Evolutionary conservation across 2,329 filamentous ascomycete genomes (phyloP).

Genomic region (Pseudogymnoascus sp.): DNA sequence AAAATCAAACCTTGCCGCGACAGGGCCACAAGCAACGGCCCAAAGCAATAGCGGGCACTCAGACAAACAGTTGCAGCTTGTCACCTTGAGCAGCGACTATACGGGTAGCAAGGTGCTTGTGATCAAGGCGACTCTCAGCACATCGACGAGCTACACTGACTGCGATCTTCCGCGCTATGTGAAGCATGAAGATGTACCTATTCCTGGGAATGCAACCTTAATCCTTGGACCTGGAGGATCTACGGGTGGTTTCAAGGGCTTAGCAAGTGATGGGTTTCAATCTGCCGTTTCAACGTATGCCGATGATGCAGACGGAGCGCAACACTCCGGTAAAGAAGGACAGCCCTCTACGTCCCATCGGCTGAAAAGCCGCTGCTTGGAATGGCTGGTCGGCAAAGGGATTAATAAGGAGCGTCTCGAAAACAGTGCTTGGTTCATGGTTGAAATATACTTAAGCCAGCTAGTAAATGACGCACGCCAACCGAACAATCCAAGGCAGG

Average conservation of each 20-base stretch:
- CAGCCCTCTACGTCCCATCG: neutral
- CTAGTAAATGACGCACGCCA: neutral
- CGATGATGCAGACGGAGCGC: neutral
- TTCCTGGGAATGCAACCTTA: constrained; percentile 14
- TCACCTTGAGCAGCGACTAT: constrained; percentile 3
- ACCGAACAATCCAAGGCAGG: neutral
- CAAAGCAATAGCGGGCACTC: neutral
- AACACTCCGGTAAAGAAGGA: neutral
- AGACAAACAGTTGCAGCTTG: neutral
- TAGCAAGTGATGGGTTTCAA: neutral
- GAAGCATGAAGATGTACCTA: neutral
- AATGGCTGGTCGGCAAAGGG: constrained; percentile 26
- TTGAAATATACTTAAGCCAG: constrained; percentile 19
- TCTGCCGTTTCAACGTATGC: neutral
- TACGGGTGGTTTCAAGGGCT: neutral
- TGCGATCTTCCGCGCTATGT: neutral
- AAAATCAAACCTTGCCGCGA: constrained; percentile 4
- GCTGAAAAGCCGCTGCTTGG: constrained; percentile 18
- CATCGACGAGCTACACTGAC: neutral
- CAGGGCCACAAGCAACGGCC: neutral
- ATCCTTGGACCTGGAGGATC: constrained; percentile 25
- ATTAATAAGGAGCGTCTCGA: constrained; percentile 22
- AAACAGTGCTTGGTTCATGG: constrained; percentile 26
- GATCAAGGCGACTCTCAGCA: constrained; percentile 9
- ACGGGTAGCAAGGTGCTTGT: constrained; percentile 8